A percentile compares a stretch with the other conserved stretches of the same genome.
Evolutionary conservation across 306 rosid species (phyloP).

Genomic region (Cucurbita ficifolia): DNA sequence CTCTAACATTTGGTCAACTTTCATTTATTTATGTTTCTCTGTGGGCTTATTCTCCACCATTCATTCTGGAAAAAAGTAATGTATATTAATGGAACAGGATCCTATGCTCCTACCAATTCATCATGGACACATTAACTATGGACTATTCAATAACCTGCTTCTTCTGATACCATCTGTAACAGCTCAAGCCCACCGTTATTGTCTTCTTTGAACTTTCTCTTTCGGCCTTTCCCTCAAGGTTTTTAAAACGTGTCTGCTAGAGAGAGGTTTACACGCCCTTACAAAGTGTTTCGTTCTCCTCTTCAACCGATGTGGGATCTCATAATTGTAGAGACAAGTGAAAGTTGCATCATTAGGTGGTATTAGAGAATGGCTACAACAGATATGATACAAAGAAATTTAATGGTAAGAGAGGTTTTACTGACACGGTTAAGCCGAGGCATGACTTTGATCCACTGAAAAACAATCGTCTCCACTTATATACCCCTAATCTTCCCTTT

Average conservation of each 20-base stretch:
- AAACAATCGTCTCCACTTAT: too few species aligned
- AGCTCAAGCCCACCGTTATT: too few species aligned
- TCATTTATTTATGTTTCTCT: not conserved
- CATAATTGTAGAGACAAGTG: not conserved
- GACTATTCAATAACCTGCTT: too few species aligned
- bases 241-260: too few species aligned
- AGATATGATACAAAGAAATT: too few species aligned
- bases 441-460: not conserved
- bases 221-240: too few species aligned
- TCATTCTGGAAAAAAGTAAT: not conserved
- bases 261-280: too few species aligned
- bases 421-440: not conserved
- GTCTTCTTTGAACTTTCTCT: too few species aligned
- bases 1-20: not conserved
- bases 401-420: not conserved
- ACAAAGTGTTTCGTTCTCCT: too few species aligned
- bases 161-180: too few species aligned
- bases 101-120: not conserved
- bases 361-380: too few species aligned
- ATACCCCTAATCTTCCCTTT: not conserved
- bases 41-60: not conserved
- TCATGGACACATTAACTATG: not conserved
- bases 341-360: accelerated
- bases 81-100: not conserved
- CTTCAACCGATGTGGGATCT: too few species aligned